Percentiles rank a stretch among this genome's conserved stretches.
phyloP scores from a whole-genome alignment of 2,329 filamentous ascomycete genomes.

The Curvularia verruculosa region DNA sequence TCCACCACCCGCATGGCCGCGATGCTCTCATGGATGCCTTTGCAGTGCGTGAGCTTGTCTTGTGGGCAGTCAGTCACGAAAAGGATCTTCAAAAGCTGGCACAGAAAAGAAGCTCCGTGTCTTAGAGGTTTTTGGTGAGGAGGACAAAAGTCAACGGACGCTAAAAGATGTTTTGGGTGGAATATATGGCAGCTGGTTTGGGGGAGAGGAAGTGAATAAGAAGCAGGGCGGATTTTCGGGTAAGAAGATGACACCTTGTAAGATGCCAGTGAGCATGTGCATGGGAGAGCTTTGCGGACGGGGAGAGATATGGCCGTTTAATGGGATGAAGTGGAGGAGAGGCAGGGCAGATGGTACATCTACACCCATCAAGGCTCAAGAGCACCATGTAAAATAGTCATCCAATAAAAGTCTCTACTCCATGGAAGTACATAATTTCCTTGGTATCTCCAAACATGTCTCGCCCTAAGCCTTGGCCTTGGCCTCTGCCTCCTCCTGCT shows the following conservation, averaged over 20 bases:
- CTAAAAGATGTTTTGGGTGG: neutral
- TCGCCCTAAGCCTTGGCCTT: slow-evolving; percentile 2
- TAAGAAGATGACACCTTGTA: no score
- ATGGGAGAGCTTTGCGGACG: neutral
- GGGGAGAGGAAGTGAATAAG: neutral
- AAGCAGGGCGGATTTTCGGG: neutral
- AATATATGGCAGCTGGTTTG: neutral
- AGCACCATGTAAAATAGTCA: neutral
- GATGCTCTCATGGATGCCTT: slow-evolving; percentile 59
- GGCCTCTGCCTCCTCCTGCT: slow-evolving; percentile 31
- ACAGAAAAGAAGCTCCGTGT: slow-evolving; percentile 32
- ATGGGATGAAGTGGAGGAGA: neutral
- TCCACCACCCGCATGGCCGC: slow-evolving; percentile 47
- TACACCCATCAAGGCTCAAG: neutral
- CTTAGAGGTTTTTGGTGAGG: no score
- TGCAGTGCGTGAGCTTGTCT: slow-evolving; percentile 56
- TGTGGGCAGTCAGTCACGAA: slow-evolving; percentile 55
- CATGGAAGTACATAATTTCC: neutral
- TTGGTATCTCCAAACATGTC: neutral
- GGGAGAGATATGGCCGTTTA: neutral
- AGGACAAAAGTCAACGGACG: no score
- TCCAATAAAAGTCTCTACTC: neutral
- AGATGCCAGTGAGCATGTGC: no score
- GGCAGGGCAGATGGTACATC: neutral
- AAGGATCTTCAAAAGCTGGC: slow-evolving; percentile 48